Evolutionary conservation across 768 basidiomycete genomes (phyloP), one percentile per base, ranked within the genome.

Genomic region (Gautieria morchelliformis): DNA sequence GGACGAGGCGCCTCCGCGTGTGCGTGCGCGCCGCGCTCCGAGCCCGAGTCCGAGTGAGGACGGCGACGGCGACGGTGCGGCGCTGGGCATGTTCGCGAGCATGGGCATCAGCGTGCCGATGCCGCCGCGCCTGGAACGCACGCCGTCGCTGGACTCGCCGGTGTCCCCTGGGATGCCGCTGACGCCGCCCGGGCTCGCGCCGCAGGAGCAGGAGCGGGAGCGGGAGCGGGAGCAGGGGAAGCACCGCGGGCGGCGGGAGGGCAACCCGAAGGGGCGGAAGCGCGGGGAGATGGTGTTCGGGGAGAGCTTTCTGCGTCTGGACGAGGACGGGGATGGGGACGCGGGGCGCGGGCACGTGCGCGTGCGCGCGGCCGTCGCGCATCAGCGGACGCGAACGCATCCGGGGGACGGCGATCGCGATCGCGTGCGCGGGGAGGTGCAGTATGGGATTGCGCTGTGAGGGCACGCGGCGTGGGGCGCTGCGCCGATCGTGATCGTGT

Each of bases 131-230:
- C 24, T 37, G 30, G 32, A 27, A 17, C 24, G 7, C n/a, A 2
- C 56, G n/a, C 50, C 56, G 11, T 20, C 53, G 3, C 53, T 40
- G 24, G 53, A 46, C 12, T 55, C 56, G 17, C 44, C 56, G 14
- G 15, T 47, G 17, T 57, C 56, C 22, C 48, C 48, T 3, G 32
- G 30, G 1, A 20, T 22, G 37, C 42, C 46, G 7, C 8, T 48
- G 17, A 47, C 56, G 3, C 56, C 56, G 15, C 44, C 44, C 19
- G 56, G 51, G 27, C 51, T 52, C 8, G 35, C 35, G 10, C 45
- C 45, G 20, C 45, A 46, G 7, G 20, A 14, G 45, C 3, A 37
- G 35, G 14, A 9, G 35, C 35, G 2, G 14, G 35, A 37, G 35
- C 4, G 14, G 35, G 35, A 9, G 11, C 5, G 8, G 35, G 10